Evolutionary conservation across 495 filamentous ascomycete species (phyloP).

Genomic region (Hyphodiscus hymeniophilus): DNA sequence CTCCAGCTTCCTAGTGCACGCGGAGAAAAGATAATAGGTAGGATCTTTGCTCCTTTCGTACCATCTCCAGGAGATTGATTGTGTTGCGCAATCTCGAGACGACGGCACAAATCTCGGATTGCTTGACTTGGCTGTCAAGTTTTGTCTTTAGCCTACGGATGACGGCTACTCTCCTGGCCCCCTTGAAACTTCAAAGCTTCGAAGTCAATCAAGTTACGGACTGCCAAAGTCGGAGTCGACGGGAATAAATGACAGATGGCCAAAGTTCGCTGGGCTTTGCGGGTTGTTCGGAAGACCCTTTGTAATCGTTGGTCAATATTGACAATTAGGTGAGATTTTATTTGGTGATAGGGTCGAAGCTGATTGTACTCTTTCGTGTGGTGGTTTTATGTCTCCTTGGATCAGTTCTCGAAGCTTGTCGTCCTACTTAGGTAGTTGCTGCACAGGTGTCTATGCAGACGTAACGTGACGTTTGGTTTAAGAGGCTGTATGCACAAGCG

Average conservation of each 20-base stretch:
- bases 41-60: neutral
- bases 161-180: neutral
- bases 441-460: too few relatives aligned
- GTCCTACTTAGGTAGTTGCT: too few relatives aligned
- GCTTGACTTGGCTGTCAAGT: neutral
- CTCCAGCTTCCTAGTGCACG: neutral
- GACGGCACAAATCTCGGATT: neutral
- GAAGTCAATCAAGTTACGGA: neutral
- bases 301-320: neutral
- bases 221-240: neutral
- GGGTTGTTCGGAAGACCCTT: neutral
- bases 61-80: neutral
- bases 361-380: too few relatives aligned
- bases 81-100: neutral
- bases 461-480: too few relatives aligned
- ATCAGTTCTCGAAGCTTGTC: too few relatives aligned
- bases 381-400: too few relatives aligned
- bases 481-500: too few relatives aligned
- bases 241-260: neutral
- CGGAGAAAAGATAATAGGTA: neutral
- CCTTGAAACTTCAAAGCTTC: neutral
- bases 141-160: neutral
- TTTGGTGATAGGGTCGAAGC: too few relatives aligned
- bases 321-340: too few relatives aligned
- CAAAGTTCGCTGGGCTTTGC: neutral